A percentile compares a stretch with the other conserved stretches of the same genome.
phyloP scores from a whole-genome alignment of 2,329 filamentous ascomycete species.

The Cladobotryum protrusum region DNA sequence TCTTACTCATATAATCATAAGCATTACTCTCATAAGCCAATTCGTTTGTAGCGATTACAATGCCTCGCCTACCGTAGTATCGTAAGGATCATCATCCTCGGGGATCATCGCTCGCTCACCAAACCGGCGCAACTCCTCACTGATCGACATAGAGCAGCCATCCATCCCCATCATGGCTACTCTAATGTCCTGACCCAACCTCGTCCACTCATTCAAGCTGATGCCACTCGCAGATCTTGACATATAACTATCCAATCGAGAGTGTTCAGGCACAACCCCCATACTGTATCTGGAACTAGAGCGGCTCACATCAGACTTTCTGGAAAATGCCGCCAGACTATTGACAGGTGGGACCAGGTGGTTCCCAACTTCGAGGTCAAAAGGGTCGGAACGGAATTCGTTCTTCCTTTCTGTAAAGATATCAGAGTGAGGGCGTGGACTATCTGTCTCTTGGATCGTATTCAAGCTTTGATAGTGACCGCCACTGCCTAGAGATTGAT shows the following conservation, averaged over 20 bases:
- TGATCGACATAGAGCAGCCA: slow-evolving; percentile 20
- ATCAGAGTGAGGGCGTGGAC: slow-evolving; percentile 28
- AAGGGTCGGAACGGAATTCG: slow-evolving; percentile 58
- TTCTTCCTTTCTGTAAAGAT: slow-evolving; percentile 41
- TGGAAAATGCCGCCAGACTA: slow-evolving; percentile 17
- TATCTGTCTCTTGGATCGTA: slow-evolving; percentile 18
- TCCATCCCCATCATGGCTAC: slow-evolving; percentile 25
- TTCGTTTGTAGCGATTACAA: no score
- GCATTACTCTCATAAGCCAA: no score
- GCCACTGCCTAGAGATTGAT: slow-evolving; percentile 31
- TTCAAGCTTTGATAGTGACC: slow-evolving; percentile 23
- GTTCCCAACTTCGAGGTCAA: slow-evolving; percentile 50
- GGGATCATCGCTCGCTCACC: neutral
- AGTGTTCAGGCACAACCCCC: slow-evolving; percentile 19
- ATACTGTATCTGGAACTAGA: slow-evolving; percentile 39
- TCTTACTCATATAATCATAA: no score
- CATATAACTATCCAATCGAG: slow-evolving; percentile 21
- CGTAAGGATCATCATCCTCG: no score
- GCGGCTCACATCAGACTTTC: slow-evolving; percentile 10
- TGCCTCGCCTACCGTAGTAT: no score
- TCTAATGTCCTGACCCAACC: slow-evolving; percentile 50
- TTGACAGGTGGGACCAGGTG: slow-evolving; percentile 14
- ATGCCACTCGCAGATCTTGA: slow-evolving; percentile 47
- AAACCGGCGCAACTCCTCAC: neutral
- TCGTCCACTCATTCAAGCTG: slow-evolving; percentile 41